These are phyloP conservation scores for Trichoderma asperellum DNA, from an alignment of 2,329 filamentous ascomycete species.

Conservation along the genomic window DNA sequence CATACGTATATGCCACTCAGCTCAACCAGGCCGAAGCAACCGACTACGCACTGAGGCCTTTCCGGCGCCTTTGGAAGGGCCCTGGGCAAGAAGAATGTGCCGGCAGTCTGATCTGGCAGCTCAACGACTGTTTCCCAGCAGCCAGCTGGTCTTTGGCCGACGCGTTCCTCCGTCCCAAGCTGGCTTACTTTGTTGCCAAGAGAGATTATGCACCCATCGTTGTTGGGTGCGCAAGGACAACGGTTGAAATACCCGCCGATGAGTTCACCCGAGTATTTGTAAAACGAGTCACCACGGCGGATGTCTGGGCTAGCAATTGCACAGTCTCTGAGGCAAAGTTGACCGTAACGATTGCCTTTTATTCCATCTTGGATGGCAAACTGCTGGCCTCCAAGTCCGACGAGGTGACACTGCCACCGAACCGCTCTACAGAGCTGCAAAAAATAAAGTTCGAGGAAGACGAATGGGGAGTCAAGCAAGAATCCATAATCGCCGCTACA, in stretches of 20 bases:
- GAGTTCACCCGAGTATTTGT: conserved; percentile 8
- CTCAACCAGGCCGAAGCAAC: conserved; percentile 25
- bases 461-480: conserved; percentile 10
- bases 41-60: conserved; percentile 11
- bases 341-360: not conserved
- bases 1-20: conserved; percentile 24
- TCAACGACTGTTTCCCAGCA: conserved; percentile 24
- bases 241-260: conserved; percentile 6
- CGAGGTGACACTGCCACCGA: conserved; percentile 14
- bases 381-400: not conserved
- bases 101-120: conserved; percentile 17
- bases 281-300: not conserved
- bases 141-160: conserved; percentile 21
- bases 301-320: conserved; percentile 16
- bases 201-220: conserved; percentile 8
- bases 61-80: conserved; percentile 21
- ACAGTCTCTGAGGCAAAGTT: not conserved
- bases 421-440: conserved; percentile 12
- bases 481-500: conserved; percentile 1
- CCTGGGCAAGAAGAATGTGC: conserved; percentile 16
- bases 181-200: conserved; percentile 22
- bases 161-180: conserved; percentile 14
- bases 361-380: conserved; percentile 8
- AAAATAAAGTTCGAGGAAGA: conserved; percentile 9
- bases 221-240: conserved; percentile 3